Evolutionary conservation across 305 asterid genomes (phyloP), one percentile per base, ranked within the genome.

Genomic region (Fraxinus sp.): DNA sequence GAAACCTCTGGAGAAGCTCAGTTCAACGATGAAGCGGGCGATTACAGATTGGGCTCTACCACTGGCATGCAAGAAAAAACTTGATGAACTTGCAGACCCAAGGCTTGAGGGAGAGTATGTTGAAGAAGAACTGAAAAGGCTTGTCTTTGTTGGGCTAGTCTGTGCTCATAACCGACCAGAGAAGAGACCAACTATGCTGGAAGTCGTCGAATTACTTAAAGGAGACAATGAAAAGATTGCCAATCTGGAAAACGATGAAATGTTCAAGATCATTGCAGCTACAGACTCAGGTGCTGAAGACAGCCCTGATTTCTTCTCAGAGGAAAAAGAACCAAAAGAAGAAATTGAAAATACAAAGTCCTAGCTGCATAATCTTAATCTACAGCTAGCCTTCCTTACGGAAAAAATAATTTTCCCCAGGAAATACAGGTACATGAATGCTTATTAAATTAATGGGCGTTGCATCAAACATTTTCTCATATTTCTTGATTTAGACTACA

Each of bases 1-100:
- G 88, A 93, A 90, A 80, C 97, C 97, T 1, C 66, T 91, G 0
- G 95, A 91, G 88, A 91, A 89, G 85, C 76, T 90, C 5, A 80
- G 83, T 81, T 4, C 89, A 46, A 81, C 91, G 0, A n/a, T 76
- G 74, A 87, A 87, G 77, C 91, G 91, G 10, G 79, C 92, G 3
- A 91, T 93, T 78, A 86, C 90, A 1, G 92, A 90, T 33, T 93
- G 95, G 97, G 95, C 95, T 37, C 84, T 90, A 79, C 97, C 95
- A 5, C 68, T 90, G 81, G 94, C 91, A 3, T 81, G 92, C 16
- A 90, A 91, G 76, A 81, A 88, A 39, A 90, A 88, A 80, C 87
- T 91, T 9, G 80, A 83, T 8, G 95, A 93, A 87, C 75, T 93
- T 33, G 95, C 92, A 0, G 97, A 93, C 66, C 70, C 77, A 26